Conservation (phyloP, 805 yeast genomes). For the Candida hungchunana region DNA sequence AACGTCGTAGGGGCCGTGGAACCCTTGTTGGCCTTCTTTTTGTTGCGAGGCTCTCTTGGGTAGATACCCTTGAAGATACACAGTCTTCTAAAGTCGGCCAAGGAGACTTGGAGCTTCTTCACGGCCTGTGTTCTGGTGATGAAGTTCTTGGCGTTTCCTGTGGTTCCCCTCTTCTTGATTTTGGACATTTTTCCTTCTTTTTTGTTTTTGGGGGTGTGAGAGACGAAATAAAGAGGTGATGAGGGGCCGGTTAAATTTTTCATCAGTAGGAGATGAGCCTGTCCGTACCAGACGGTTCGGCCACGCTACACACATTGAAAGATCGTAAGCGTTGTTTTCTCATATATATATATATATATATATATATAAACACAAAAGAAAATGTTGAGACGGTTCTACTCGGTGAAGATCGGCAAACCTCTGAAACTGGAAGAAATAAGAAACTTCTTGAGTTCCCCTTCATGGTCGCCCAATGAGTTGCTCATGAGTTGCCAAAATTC, state of each 20-base stretch:
- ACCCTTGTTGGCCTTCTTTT: slow-evolving; percentile 95
- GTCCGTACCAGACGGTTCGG: neutral
- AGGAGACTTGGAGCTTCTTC: slow-evolving; percentile 82
- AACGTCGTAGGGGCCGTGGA: slow-evolving; percentile 96
- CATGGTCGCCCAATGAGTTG: slow-evolving; percentile 25
- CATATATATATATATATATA: neutral
- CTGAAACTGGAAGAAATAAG: slow-evolving; percentile 12
- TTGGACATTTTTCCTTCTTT: slow-evolving; percentile 5
- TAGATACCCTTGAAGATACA: slow-evolving; percentile 98
- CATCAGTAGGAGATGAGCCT: slow-evolving; percentile 2
- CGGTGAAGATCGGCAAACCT: slow-evolving; percentile 3
- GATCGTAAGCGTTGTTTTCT: neutral
- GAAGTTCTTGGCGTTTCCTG: slow-evolving; percentile 89
- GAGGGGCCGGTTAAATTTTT: slow-evolving; percentile 7
- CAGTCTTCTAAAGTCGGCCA: slow-evolving; percentile 94
- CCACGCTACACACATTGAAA: neutral
- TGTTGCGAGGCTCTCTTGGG: slow-evolving; percentile 94
- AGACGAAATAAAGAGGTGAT: slow-evolving; percentile 3
- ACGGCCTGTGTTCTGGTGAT: slow-evolving; percentile 94
- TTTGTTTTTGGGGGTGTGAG: neutral
- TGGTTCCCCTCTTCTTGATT: slow-evolving; percentile 73
- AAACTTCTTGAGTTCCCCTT: slow-evolving; percentile 12
- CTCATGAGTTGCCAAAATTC: slow-evolving; percentile 21
- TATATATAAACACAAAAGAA: neutral
- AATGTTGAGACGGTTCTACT: slow-evolving; percentile 4